These are phyloP conservation scores for Cyberlindnera saturnus DNA, from an alignment of 805 yeast species.

Conservation along the genomic window DNA sequence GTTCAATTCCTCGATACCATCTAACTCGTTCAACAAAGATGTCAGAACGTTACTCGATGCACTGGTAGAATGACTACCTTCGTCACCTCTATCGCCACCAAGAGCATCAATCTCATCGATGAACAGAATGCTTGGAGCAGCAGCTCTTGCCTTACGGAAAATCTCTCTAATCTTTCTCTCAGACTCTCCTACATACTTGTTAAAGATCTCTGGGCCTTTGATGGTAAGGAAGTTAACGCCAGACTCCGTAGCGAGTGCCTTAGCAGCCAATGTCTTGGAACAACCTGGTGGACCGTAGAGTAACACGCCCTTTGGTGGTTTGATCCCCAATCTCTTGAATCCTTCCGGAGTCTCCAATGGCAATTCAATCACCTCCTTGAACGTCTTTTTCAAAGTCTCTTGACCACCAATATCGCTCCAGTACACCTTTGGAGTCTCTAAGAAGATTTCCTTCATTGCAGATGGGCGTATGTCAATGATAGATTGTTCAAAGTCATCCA, in stretches of 20 bases:
- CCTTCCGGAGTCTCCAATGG: slow-evolving; percentile 81
- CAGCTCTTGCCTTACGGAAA: slow-evolving; percentile 89
- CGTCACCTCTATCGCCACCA: slow-evolving; percentile 64
- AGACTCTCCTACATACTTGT: slow-evolving; percentile 93
- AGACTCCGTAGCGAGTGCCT: slow-evolving; percentile 92
- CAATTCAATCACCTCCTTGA: slow-evolving; percentile 85
- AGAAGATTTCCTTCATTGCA: slow-evolving; percentile 92
- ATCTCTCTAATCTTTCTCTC: slow-evolving; percentile 92
- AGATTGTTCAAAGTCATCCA: slow-evolving; percentile 68
- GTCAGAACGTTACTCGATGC: slow-evolving; percentile 84
- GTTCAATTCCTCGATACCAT: slow-evolving; percentile 91
- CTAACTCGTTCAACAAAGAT: slow-evolving; percentile 88
- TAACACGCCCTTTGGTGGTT: slow-evolving; percentile 89
- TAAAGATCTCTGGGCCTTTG: slow-evolving; percentile 94
- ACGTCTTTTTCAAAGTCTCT: slow-evolving; percentile 68
- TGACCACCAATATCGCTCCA: slow-evolving; percentile 98
- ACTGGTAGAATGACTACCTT: slow-evolving; percentile 47
- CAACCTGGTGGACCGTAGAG: slow-evolving; percentile 99
- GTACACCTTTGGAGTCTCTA: slow-evolving; percentile 89
- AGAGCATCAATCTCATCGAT: slow-evolving; percentile 97
- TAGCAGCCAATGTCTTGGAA: slow-evolving; percentile 91
- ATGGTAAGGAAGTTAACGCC: slow-evolving; percentile 92
- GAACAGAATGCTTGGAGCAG: slow-evolving; percentile 89
- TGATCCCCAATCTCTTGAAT: slow-evolving; percentile 70
- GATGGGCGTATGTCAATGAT: slow-evolving; percentile 83